A percentile compares a stretch with the other conserved stretches of the same genome.
phyloP scores from a whole-genome alignment of 345 rosid species.

The Stellera chamaejasme region DNA sequence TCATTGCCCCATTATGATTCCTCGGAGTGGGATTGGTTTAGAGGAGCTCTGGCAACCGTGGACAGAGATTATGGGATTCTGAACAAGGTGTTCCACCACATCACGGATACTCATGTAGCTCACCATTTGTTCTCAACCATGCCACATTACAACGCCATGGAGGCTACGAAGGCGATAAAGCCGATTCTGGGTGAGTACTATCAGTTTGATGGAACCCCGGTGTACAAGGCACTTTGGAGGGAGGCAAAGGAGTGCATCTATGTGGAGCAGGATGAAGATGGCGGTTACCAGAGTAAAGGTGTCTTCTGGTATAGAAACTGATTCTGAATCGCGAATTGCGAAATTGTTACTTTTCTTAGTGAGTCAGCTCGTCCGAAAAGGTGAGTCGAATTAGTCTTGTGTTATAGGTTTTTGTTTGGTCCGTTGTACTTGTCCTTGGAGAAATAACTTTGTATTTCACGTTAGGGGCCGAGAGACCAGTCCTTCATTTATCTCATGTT shows the following conservation, averaged over 20 bases:
- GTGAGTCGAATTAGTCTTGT: too few species aligned
- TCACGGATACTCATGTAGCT: constrained; percentile 84
- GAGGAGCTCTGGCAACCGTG: constrained; percentile 77
- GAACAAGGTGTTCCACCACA: constrained; percentile 78
- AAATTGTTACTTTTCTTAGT: not conserved
- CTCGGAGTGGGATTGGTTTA: constrained; percentile 85
- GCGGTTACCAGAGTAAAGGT: constrained; percentile 47
- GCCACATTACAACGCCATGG: constrained; percentile 91
- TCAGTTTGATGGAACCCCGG: constrained; percentile 64
- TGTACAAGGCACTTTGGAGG: constrained; percentile 67
- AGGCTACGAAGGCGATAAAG: constrained; percentile 84
- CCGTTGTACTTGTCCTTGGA: too few species aligned
- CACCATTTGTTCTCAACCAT: constrained; percentile 84
- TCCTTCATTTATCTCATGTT: too few species aligned
- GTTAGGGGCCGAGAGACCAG: too few species aligned
- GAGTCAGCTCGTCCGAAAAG: not conserved
- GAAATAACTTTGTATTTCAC: too few species aligned
- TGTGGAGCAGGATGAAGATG: constrained; percentile 77
- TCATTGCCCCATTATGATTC: constrained; percentile 78
- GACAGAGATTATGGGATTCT: constrained; percentile 83
- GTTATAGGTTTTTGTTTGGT: too few species aligned
- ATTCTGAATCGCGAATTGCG: constrained; percentile 22
- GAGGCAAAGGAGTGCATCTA: constrained; percentile 87
- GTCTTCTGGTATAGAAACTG: constrained; percentile 76
- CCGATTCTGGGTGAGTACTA: constrained; percentile 77